phyloP scores from a whole-genome alignment of 441 rosid genomes.

The Croton laevigatus region DNA sequence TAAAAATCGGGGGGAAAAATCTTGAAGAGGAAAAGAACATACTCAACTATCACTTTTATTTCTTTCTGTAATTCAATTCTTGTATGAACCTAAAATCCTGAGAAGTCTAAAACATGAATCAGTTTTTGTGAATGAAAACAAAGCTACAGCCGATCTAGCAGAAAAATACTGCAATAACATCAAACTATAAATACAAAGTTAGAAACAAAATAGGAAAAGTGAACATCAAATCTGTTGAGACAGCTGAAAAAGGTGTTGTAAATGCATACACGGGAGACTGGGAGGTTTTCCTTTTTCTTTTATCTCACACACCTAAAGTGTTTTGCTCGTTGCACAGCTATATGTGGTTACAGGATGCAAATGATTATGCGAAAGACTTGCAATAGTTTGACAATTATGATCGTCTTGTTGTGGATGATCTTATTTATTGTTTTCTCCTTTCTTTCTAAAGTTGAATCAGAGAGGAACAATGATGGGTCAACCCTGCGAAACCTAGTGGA shows the following conservation, averaged over 20 bases:
- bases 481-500: neutral
- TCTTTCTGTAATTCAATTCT: conserved; percentile 5
- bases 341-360: neutral
- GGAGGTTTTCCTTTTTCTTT: neutral
- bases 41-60: neutral
- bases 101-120: neutral
- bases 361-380: neutral
- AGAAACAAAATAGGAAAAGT: neutral
- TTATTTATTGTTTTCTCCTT: too few relatives aligned
- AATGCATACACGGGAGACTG: neutral
- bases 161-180: neutral
- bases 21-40: neutral
- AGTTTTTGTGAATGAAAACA: neutral
- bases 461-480: neutral
- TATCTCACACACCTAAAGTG: neutral
- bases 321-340: neutral
- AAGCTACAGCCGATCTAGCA: neutral
- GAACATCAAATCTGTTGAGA: neutral
- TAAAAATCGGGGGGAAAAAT: neutral
- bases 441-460: neutral
- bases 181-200: neutral
- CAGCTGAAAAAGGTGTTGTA: neutral
- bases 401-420: neutral
- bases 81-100: neutral
- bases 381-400: neutral